A percentile compares a stretch with the other conserved stretches of the same genome.
These are phyloP conservation scores for Pythium utonaiense DNA, from an alignment of 352 stramenopile species.

Conservation along the genomic window DNA sequence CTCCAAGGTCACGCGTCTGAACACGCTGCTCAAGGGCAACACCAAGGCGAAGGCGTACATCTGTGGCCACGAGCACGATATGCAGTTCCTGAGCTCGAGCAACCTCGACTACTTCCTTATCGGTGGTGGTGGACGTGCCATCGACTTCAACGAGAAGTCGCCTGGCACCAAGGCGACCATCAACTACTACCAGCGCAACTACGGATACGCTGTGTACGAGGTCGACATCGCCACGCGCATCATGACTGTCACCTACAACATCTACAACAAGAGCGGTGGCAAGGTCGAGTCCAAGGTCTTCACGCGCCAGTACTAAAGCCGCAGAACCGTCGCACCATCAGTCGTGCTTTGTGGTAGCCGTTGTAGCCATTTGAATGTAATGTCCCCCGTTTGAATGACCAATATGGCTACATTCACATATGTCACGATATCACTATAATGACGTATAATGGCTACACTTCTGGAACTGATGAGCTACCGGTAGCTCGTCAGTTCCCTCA, in stretches of 20 bases:
- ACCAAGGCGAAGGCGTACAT: slow-evolving; percentile 28
- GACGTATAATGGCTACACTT: neutral
- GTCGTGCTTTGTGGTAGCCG: too few species aligned
- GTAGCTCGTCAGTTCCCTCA: neutral
- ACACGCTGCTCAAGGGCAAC: slow-evolving; percentile 18
- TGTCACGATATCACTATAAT: neutral
- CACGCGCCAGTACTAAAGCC: slow-evolving; percentile 23
- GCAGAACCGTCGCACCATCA: too few species aligned
- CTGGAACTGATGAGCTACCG: neutral
- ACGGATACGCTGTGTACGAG: slow-evolving; percentile 22
- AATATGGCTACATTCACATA: slow-evolving; percentile 2
- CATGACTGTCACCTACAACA: slow-evolving; percentile 24
- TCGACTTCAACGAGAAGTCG: slow-evolving; percentile 12
- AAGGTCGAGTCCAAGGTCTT: slow-evolving; percentile 25
- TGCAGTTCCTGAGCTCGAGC: slow-evolving; percentile 23
- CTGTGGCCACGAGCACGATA: slow-evolving; percentile 27
- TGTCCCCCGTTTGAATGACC: neutral
- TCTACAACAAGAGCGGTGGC: slow-evolving; percentile 23
- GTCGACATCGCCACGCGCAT: slow-evolving; percentile 15
- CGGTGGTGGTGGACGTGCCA: slow-evolving; percentile 22
- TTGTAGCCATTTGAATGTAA: slow-evolving; percentile 5
- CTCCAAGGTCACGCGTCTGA: slow-evolving; percentile 12
- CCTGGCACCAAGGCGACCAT: slow-evolving; percentile 16
- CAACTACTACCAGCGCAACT: slow-evolving; percentile 27
- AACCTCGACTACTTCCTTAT: slow-evolving; percentile 28